Evolutionary conservation across 106 monocot genomes (phyloP).

Genomic region (Ottelia alismoides): DNA sequence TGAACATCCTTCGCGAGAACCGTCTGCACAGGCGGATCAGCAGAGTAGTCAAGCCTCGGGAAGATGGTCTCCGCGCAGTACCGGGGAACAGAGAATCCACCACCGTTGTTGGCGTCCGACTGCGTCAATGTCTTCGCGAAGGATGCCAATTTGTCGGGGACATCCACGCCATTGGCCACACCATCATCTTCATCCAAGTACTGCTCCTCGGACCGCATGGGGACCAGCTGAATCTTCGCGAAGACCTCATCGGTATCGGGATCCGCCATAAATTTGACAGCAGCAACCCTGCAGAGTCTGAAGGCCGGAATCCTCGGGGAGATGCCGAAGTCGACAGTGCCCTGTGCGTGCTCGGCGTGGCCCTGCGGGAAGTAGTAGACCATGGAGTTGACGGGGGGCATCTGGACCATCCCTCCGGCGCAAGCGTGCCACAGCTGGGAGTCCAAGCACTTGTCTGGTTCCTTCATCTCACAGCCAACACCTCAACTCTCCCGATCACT

Average conservation of each 20-base stretch:
- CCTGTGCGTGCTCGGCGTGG: constrained; percentile 23
- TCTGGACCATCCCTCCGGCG: constrained; percentile 28
- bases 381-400: constrained; percentile 15
- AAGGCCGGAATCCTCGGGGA: constrained; percentile 10
- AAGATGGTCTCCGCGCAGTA: constrained; percentile 30
- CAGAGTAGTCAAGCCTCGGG: constrained; percentile 20
- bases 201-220: constrained; percentile 8
- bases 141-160: constrained; percentile 11
- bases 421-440: constrained; percentile 27
- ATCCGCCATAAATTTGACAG: constrained; percentile 18
- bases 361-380: constrained; percentile 27
- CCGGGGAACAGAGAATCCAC: constrained; percentile 25
- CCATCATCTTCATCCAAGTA: neutral
- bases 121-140: constrained; percentile 29
- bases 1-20: constrained; percentile 20
- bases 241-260: constrained; percentile 25
- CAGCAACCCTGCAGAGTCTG: constrained; percentile 17
- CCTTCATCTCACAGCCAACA: too few species aligned
- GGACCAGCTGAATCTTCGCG: constrained; percentile 16
- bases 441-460: constrained; percentile 15
- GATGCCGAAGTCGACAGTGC: constrained; percentile 6
- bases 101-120: constrained; percentile 27
- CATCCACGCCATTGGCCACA: neutral
- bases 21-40: constrained; percentile 22
- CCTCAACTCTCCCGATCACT: too few species aligned